phyloP scores from a whole-genome alignment of 2,329 filamentous ascomycete genomes.

The Colletotrichum tabaci region DNA sequence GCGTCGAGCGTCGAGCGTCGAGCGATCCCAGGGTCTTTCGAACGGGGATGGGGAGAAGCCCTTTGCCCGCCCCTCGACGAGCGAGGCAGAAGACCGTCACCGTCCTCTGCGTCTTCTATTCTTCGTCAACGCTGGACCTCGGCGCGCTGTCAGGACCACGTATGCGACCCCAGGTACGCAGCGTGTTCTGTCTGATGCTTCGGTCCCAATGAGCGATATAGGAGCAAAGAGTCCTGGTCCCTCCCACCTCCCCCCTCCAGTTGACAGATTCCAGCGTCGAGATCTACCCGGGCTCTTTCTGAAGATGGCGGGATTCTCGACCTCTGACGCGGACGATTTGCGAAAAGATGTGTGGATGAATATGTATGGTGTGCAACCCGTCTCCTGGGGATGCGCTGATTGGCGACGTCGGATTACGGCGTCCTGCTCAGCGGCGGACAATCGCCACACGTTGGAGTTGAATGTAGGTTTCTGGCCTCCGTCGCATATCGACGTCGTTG shows the following conservation, averaged over 20 bases:
- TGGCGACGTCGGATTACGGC: constrained; percentile 20
- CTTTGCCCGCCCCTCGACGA: neutral
- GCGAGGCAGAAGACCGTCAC: neutral
- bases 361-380: neutral
- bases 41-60: neutral
- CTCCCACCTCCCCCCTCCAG: constrained; percentile 3
- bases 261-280: constrained; percentile 10
- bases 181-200: constrained; percentile 5
- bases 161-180: constrained; percentile 36
- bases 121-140: constrained; percentile 6
- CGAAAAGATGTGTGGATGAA: neutral
- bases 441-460: constrained; percentile 26
- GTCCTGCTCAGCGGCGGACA: neutral
- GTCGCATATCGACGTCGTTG: constrained; percentile 15
- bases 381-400: constrained; percentile 13
- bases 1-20: constrained; percentile 10
- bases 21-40: neutral
- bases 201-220: constrained; percentile 25
- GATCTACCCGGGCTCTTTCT: constrained; percentile 27
- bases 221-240: constrained; percentile 16
- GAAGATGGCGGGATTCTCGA: constrained; percentile 32
- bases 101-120: neutral
- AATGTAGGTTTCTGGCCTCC: neutral
- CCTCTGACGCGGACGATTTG: constrained; percentile 28
- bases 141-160: constrained; percentile 20